Percentiles rank a stretch among this genome's conserved stretches.
Conservation (phyloP, 169 alveolate genomes). For the Toxoplasma gondii region DNA sequence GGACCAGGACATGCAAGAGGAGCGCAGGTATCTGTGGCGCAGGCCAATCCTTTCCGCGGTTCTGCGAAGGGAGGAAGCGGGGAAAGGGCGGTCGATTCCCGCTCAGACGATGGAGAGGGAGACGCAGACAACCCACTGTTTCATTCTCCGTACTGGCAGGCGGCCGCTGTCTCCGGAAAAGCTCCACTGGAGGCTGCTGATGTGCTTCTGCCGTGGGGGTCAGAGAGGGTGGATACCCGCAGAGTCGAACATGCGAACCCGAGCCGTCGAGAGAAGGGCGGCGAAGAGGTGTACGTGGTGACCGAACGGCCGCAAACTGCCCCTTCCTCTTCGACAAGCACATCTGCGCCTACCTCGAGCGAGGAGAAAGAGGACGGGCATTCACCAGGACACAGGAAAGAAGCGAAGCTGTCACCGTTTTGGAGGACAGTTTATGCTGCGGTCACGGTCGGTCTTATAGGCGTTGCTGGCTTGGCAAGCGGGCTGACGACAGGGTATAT, state of each 20-base stretch:
- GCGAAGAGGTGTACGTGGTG: not conserved
- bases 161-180: not conserved
- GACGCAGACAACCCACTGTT: too few species aligned
- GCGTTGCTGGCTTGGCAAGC: constrained; percentile 84
- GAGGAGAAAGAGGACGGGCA: not conserved
- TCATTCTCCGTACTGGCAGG: too few species aligned
- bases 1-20: too few species aligned
- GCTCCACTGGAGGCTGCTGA: not conserved
- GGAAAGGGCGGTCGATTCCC: too few species aligned
- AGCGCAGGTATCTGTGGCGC: too few species aligned
- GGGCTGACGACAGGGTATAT: constrained; percentile 94
- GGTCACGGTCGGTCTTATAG: constrained; percentile 15
- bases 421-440: not conserved
- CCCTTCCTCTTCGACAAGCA: constrained; percentile 3
- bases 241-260: not conserved
- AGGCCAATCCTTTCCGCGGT: too few species aligned
- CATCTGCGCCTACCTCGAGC: not conserved
- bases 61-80: too few species aligned
- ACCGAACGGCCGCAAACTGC: not conserved
- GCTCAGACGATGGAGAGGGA: too few species aligned
- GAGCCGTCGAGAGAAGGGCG: not conserved
- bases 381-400: not conserved
- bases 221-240: not conserved
- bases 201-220: not conserved
- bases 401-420: constrained; percentile 10